These are phyloP conservation scores for Cercophora sp. DNA, from an alignment of 495 filamentous ascomycete genomes.

Conservation along the genomic window DNA sequence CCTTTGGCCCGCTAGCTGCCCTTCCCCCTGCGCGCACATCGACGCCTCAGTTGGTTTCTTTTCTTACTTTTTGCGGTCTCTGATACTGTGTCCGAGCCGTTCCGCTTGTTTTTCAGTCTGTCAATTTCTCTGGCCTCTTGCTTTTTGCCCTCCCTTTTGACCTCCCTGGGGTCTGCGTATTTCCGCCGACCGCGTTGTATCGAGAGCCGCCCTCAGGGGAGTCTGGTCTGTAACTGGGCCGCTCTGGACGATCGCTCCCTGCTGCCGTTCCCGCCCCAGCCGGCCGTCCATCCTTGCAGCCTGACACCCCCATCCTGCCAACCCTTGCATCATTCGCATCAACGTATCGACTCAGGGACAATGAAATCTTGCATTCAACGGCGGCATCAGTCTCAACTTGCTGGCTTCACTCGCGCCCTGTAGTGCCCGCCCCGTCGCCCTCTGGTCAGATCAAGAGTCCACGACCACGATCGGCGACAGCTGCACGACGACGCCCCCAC, in stretches of 20 bases:
- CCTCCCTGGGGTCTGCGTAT: background rate
- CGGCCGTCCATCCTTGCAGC: constrained; percentile 19
- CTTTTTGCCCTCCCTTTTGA: background rate
- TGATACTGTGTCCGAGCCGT: background rate
- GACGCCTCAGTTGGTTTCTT: constrained; percentile 12
- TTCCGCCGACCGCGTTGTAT: constrained; percentile 2
- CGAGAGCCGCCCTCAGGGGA: constrained; percentile 5
- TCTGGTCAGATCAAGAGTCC: constrained; percentile 16
- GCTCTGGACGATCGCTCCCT: constrained; percentile 2
- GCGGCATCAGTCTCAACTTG: constrained; percentile 21
- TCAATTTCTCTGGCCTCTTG: background rate
- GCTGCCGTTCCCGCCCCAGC: constrained; percentile 10
- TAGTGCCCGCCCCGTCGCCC: constrained; percentile 10
- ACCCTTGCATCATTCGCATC: constrained; percentile 35
- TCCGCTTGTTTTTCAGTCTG: constrained; percentile 1
- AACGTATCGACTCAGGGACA: constrained; percentile 22
- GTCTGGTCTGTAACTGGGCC: background rate
- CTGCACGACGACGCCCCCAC: background rate
- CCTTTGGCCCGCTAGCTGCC: constrained; percentile 6
- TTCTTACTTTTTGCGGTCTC: constrained; percentile 15
- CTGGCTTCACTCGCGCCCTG: constrained; percentile 18
- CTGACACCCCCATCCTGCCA: constrained; percentile 17
- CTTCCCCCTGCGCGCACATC: constrained; percentile 7
- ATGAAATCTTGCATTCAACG: constrained; percentile 38
- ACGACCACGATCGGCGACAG: constrained; percentile 6